Evolutionary conservation across 2,329 filamentous ascomycete genomes (phyloP).

Genomic region (Tolypocladium tropicale): DNA sequence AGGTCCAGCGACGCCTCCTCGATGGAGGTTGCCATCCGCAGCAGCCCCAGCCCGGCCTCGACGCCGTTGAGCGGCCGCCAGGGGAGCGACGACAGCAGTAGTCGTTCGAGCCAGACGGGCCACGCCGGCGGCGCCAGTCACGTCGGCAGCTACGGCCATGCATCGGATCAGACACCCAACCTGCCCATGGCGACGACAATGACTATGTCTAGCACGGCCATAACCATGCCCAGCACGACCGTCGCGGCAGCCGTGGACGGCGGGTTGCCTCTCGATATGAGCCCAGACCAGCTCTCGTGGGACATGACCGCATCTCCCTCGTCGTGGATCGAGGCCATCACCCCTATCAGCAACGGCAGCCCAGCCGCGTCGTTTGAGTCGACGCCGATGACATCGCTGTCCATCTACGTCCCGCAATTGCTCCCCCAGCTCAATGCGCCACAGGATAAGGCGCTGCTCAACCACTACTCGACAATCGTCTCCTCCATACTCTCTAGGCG

Average conservation of each 20-base stretch:
- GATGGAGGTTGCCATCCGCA: slow-evolving; percentile 11
- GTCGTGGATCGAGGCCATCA: slow-evolving; percentile 13
- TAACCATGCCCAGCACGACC: not conserved
- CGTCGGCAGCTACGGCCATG: slow-evolving; percentile 2
- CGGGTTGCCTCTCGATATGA: slow-evolving; percentile 9
- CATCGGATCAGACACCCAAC: not conserved
- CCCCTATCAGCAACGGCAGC: slow-evolving; percentile 14
- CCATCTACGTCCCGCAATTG: slow-evolving; percentile 17
- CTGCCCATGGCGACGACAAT: slow-evolving; percentile 2
- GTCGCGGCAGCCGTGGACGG: slow-evolving; percentile 2
- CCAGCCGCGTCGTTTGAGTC: slow-evolving; percentile 11
- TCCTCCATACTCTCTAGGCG: slow-evolving; percentile 21
- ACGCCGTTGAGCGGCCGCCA: slow-evolving; percentile 6
- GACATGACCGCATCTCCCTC: slow-evolving; percentile 10
- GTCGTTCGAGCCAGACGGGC: slow-evolving; percentile 1
- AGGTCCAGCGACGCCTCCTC: not conserved
- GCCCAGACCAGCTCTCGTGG: slow-evolving; percentile 10
- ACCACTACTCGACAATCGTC: slow-evolving; percentile 23
- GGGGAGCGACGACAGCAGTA: slow-evolving; percentile 8
- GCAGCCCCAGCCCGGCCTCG: slow-evolving; percentile 11
- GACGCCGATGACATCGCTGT: slow-evolving; percentile 10
- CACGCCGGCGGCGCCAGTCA: not conserved
- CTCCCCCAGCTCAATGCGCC: slow-evolving; percentile 17
- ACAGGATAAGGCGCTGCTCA: slow-evolving; percentile 20
- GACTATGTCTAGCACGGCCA: not conserved